Evolutionary conservation across 2,329 filamentous ascomycete species (phyloP).

Genomic region (Boeremia lycopersici): DNA sequence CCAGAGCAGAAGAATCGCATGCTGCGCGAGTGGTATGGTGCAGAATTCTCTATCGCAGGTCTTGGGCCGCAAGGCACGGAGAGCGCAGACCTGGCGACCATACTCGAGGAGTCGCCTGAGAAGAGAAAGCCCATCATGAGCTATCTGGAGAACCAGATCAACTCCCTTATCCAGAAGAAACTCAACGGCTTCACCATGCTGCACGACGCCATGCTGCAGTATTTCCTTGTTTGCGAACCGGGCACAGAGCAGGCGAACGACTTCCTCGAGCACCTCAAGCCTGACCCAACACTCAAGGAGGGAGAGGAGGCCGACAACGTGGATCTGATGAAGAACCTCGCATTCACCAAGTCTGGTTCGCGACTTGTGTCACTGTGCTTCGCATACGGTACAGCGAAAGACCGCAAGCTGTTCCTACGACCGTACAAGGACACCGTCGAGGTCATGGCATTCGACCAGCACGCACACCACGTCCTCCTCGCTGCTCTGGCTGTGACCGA

Average conservation of each 20-base stretch:
- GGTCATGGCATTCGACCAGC: constrained; percentile 77
- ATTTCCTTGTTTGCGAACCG: constrained; percentile 79
- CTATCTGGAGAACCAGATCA: constrained; percentile 84
- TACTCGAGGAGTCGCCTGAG: constrained; percentile 78
- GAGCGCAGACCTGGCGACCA: constrained; percentile 72
- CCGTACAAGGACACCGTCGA: constrained; percentile 90
- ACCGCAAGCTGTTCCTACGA: constrained; percentile 85
- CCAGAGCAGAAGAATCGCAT: constrained; percentile 83
- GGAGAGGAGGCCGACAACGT: constrained; percentile 57
- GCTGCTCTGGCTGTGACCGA: constrained; percentile 90
- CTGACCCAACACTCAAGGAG: constrained; percentile 73
- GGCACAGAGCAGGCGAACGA: constrained; percentile 83
- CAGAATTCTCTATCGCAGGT: constrained; percentile 86
- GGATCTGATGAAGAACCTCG: constrained; percentile 91
- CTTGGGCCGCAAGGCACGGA: constrained; percentile 53
- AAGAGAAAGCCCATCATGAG: constrained; percentile 89
- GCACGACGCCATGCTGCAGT: constrained; percentile 97
- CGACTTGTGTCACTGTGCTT: constrained; percentile 80
- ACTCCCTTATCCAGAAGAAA: constrained; percentile 93
- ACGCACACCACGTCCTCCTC: constrained; percentile 82
- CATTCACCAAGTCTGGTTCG: constrained; percentile 89
- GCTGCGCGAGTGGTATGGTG: constrained; percentile 93
- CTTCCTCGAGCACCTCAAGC: constrained; percentile 88
- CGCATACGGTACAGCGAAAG: constrained; percentile 86
- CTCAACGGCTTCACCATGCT: constrained; percentile 96